Evolutionary conservation across 305 asterid species (phyloP).

Genomic region (Striga hermonthica): DNA sequence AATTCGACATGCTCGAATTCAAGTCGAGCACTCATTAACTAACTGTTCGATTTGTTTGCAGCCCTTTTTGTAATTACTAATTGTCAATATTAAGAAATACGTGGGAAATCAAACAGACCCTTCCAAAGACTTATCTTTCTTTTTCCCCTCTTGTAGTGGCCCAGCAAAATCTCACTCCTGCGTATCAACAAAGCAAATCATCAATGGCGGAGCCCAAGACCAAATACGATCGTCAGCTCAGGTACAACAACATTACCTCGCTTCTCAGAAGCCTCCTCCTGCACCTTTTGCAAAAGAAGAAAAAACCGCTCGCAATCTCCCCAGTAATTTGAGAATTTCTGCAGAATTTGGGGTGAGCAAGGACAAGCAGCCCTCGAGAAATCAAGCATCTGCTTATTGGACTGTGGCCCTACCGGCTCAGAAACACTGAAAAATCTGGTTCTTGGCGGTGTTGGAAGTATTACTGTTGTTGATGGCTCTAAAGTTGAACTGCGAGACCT

Average conservation of each 20-base stretch:
- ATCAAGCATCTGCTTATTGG: constrained; percentile 83
- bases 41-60: too few species aligned
- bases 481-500: constrained; percentile 91
- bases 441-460: constrained; percentile 96
- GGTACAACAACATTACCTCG: constrained; percentile 37
- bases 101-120: constrained; percentile 27
- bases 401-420: constrained; percentile 96
- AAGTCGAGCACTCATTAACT: too few species aligned
- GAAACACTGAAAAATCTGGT: constrained; percentile 90
- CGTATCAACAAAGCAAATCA: constrained; percentile 47
- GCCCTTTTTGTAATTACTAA: too few species aligned
- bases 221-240: constrained; percentile 98
- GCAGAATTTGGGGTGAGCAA: constrained; percentile 98
- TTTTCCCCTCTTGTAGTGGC: constrained; percentile 26
- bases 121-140: neutral
- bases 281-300: neutral
- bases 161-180: constrained; percentile 30
- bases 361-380: constrained; percentile 95
- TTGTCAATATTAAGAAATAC: too few species aligned
- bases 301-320: constrained; percentile 19
- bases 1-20: too few species aligned
- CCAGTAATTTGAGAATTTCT: constrained; percentile 19
- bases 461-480: constrained; percentile 90
- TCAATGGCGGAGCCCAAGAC: constrained; percentile 86
- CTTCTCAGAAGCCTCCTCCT: neutral